These are phyloP conservation scores for Blastobotrys peoriensis DNA, from an alignment of 805 yeast genomes.

Conservation along the genomic window DNA sequence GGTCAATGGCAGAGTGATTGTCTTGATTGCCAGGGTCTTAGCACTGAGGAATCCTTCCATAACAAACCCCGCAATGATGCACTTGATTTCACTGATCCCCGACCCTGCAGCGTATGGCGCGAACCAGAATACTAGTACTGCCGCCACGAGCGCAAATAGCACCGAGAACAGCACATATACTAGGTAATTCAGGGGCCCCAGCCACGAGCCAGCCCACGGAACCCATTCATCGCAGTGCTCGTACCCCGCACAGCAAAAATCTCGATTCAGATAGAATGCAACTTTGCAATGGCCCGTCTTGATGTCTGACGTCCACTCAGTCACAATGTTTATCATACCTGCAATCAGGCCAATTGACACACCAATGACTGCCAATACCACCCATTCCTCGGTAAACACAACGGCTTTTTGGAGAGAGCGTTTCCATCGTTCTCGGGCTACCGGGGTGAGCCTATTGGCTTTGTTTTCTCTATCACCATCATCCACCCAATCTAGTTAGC, in stretches of 20 bases:
- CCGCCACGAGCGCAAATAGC: constrained; percentile 57
- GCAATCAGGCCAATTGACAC: constrained; percentile 75
- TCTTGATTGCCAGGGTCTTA: constrained; percentile 67
- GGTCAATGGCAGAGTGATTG: constrained; percentile 78
- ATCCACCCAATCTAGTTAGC: constrained; percentile 48
- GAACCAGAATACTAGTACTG: constrained; percentile 57
- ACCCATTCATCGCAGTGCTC: constrained; percentile 62
- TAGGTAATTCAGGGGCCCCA: constrained; percentile 42
- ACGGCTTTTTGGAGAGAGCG: constrained; percentile 14
- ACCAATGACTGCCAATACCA: constrained; percentile 72
- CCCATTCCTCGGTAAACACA: constrained; percentile 51
- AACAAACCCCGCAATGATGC: constrained; percentile 85
- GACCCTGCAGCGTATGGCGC: constrained; percentile 96
- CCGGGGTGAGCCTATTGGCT: constrained; percentile 13
- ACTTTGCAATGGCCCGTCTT: constrained; percentile 72
- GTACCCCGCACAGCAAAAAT: constrained; percentile 77
- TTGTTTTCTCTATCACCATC: constrained; percentile 38
- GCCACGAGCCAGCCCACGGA: constrained; percentile 46
- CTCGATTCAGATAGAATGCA: constrained; percentile 61
- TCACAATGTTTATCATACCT: constrained; percentile 69
- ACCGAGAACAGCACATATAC: constrained; percentile 56
- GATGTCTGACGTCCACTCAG: constrained; percentile 79
- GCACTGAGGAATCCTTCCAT: constrained; percentile 70
- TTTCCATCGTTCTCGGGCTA: constrained; percentile 3
- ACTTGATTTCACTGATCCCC: constrained; percentile 94